Evolutionary conservation across 2,329 filamentous ascomycete species (phyloP).

Genomic region (Orbilia javanica): DNA sequence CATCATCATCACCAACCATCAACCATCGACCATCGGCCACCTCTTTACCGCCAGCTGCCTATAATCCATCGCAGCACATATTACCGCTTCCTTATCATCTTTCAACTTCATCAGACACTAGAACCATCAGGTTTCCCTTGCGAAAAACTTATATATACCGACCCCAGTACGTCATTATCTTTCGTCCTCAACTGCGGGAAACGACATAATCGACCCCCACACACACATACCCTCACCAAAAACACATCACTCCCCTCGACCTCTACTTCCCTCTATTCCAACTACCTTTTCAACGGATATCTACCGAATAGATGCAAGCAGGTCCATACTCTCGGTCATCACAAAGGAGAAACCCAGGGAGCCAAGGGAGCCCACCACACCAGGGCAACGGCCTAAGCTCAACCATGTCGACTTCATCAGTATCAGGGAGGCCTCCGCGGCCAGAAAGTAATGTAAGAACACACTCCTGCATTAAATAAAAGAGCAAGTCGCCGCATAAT

Average conservation of each 20-base stretch:
- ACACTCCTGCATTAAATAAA: background rate
- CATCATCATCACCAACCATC: background rate
- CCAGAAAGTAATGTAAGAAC: constrained; percentile 53
- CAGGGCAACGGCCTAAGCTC: constrained; percentile 53
- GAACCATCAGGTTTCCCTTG: background rate
- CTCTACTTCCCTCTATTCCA: background rate
- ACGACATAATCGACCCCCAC: constrained; percentile 4
- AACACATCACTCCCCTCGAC: background rate
- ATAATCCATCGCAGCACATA: background rate
- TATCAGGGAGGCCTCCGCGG: constrained; percentile 46
- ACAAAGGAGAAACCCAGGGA: constrained; percentile 48
- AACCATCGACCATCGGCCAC: background rate
- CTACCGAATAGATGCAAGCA: constrained; percentile 57
- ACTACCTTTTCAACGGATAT: background rate
- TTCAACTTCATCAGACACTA: background rate
- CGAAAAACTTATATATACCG: background rate
- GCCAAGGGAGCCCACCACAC: constrained; percentile 40
- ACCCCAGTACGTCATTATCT: constrained; percentile 2
- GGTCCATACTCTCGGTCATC: constrained; percentile 41
- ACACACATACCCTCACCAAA: background rate
- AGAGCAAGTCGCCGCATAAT: constrained; percentile 1
- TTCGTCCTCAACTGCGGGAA: background rate
- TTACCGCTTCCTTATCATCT: background rate
- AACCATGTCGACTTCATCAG: constrained; percentile 52
- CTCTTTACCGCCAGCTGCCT: background rate